phyloP scores from a whole-genome alignment of 257 asterid species.

The Catharanthus roseus region DNA sequence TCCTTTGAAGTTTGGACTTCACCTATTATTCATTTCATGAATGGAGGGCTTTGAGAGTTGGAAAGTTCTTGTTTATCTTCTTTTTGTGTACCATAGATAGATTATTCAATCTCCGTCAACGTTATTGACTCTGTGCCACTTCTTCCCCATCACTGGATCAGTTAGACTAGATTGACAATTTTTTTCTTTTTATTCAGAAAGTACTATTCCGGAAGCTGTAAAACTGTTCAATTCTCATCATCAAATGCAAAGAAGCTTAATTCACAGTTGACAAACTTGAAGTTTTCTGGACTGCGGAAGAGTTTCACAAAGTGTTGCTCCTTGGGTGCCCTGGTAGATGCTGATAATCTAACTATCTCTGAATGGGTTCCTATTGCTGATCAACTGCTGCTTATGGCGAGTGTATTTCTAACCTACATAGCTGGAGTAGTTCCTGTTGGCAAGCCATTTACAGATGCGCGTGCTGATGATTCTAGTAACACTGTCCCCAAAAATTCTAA shows the following conservation, averaged over 20 bases:
- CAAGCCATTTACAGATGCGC: constrained; percentile 29
- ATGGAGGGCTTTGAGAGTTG: no score
- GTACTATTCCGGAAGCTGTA: constrained; percentile 22
- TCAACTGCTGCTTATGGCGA: constrained; percentile 71
- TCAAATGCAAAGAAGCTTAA: constrained; percentile 27
- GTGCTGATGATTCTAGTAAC: constrained; percentile 28
- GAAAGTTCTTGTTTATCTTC: no score
- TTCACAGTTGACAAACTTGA: constrained; percentile 24
- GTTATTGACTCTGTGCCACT: neutral
- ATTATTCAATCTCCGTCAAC: no score
- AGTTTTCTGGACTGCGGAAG: constrained; percentile 24
- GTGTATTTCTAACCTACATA: constrained; percentile 62
- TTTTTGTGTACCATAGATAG: no score
- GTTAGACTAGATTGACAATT: neutral
- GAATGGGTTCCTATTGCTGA: constrained; percentile 66
- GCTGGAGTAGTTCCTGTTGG: constrained; percentile 60
- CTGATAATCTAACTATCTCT: constrained; percentile 35
- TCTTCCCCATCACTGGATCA: neutral
- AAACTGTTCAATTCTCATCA: constrained; percentile 18
- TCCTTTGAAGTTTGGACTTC: neutral
- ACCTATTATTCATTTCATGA: neutral
- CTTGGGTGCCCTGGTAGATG: constrained; percentile 47
- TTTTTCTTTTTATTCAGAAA: constrained; percentile 32
- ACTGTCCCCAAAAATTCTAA: constrained; percentile 39
- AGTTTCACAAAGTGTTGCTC: constrained; percentile 36